These are phyloP conservation scores for Cephalotrichum gorgonifer DNA, from an alignment of 2,329 filamentous ascomycete genomes.

Conservation along the genomic window DNA sequence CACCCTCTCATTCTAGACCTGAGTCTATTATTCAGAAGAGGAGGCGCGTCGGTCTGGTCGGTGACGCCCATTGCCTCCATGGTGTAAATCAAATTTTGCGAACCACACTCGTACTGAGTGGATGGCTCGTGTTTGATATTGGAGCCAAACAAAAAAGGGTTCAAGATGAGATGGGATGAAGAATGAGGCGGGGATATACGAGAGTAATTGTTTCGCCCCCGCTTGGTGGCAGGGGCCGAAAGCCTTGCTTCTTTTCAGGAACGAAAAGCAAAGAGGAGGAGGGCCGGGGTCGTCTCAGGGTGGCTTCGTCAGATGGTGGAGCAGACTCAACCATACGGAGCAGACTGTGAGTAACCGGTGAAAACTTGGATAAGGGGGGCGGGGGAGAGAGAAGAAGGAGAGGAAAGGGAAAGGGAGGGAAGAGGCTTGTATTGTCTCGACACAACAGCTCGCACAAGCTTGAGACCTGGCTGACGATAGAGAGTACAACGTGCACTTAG, in stretches of 20 bases:
- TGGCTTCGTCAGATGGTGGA: not conserved
- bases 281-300: not conserved
- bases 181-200: not conserved
- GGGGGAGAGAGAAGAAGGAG: not conserved
- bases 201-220: not conserved
- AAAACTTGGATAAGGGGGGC: no score
- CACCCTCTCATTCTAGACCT: conserved; percentile 5
- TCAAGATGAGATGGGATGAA: not conserved
- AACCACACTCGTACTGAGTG: not conserved
- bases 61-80: conserved; percentile 8
- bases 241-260: not conserved
- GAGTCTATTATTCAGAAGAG: conserved; percentile 4
- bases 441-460: not conserved
- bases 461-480: not conserved
- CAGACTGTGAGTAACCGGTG: not conserved
- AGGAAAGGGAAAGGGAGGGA: not conserved
- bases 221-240: not conserved
- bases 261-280: not conserved
- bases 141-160: not conserved
- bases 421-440: not conserved
- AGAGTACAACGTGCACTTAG: not conserved
- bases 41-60: conserved; percentile 4
- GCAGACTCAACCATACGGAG: not conserved
- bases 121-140: not conserved
- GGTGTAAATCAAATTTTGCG: not conserved